Percentiles rank a stretch among this genome's conserved stretches.
These are phyloP conservation scores for Paraphaeosphaeria minitans DNA, from an alignment of 2,329 filamentous ascomycete genomes.

Conservation along the genomic window DNA sequence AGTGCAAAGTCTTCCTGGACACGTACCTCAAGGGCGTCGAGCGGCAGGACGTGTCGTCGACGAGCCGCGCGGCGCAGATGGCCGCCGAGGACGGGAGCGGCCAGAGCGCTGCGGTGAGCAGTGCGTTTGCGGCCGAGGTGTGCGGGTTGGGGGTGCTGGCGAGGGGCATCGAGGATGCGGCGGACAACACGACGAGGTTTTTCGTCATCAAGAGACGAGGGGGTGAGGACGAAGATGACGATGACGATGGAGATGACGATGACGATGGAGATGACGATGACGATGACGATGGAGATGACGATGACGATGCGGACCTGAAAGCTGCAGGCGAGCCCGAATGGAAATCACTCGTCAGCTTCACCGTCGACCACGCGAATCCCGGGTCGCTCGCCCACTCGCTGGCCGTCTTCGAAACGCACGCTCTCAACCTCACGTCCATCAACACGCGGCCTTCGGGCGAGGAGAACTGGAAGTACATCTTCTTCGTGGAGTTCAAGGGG, in stretches of 20 bases:
- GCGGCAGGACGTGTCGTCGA: constrained; percentile 81
- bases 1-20: constrained; percentile 78
- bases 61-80: constrained; percentile 81
- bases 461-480: constrained; percentile 86
- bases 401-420: constrained; percentile 73
- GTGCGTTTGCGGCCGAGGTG: constrained; percentile 71
- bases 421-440: constrained; percentile 87
- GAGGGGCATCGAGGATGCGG: constrained; percentile 71
- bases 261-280: too few relatives aligned
- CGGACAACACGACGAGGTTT: constrained; percentile 81
- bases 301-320: not conserved
- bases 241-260: too few relatives aligned
- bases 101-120: constrained; percentile 77
- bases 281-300: too few relatives aligned
- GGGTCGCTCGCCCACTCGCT: constrained; percentile 85
- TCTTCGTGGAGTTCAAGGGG: constrained; percentile 91
- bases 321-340: constrained; percentile 18
- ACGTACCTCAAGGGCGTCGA: constrained; percentile 74
- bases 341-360: constrained; percentile 84
- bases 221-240: too few relatives aligned
- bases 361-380: constrained; percentile 74
- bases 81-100: constrained; percentile 65
- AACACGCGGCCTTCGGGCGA: constrained; percentile 80
- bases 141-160: constrained; percentile 73
- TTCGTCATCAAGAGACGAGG: constrained; percentile 55